A percentile compares a stretch with the other conserved stretches of the same genome.
Conservation (phyloP, 2,329 filamentous ascomycete genomes). For the Exophiala calicioides region DNA sequence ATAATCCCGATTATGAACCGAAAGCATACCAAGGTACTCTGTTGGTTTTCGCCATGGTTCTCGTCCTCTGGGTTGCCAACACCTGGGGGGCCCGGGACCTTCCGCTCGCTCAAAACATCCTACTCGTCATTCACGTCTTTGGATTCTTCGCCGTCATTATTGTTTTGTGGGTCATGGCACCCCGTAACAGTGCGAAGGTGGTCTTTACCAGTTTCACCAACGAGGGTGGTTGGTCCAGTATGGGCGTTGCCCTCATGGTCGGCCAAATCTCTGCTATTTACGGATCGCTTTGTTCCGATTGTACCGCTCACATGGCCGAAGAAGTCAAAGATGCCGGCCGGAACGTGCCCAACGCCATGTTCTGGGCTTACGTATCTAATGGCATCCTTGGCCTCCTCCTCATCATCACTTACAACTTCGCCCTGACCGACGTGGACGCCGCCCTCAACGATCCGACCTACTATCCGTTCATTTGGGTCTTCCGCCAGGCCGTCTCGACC, state of each 20-base stretch:
- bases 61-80: slow-evolving; percentile 48
- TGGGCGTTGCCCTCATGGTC: slow-evolving; percentile 39
- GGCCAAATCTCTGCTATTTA: slow-evolving; percentile 40
- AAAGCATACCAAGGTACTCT: slow-evolving; percentile 53
- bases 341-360: slow-evolving; percentile 45
- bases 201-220: slow-evolving; percentile 44
- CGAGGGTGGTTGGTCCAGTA: slow-evolving; percentile 41
- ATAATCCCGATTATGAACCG: slow-evolving; percentile 43
- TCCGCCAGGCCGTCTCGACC: slow-evolving; percentile 36
- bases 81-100: slow-evolving; percentile 37
- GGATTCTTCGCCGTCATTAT: slow-evolving; percentile 39
- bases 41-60: slow-evolving; percentile 49
- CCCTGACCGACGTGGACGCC: slow-evolving; percentile 35
- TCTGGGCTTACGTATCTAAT: slow-evolving; percentile 49
- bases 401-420: slow-evolving; percentile 47
- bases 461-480: slow-evolving; percentile 52
- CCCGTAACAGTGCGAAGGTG: slow-evolving; percentile 31
- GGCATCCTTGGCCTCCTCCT: slow-evolving; percentile 46
- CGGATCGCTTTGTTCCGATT: slow-evolving; percentile 33
- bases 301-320: slow-evolving; percentile 47
- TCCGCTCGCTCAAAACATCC: slow-evolving; percentile 41
- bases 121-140: slow-evolving; percentile 42
- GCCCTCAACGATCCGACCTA: slow-evolving; percentile 45
- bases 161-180: slow-evolving; percentile 38
- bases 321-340: slow-evolving; percentile 50